Conservation (phyloP, 345 rosid genomes). For the Passiflora organensis region DNA sequence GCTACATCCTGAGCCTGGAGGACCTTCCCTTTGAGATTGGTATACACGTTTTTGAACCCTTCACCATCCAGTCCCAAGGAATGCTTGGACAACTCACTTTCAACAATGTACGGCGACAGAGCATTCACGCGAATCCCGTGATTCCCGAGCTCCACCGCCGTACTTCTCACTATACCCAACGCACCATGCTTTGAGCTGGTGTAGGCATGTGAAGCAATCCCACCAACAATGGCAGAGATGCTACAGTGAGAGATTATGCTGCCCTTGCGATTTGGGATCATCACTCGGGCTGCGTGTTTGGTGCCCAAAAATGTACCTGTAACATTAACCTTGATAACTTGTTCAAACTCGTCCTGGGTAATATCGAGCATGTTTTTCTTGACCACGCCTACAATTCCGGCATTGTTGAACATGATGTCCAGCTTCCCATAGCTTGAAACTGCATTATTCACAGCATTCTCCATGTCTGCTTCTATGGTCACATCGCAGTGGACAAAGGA, state of each 20-base stretch:
- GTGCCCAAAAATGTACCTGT: slow-evolving; percentile 19
- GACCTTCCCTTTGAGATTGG: slow-evolving; percentile 1
- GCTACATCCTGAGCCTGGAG: slow-evolving; percentile 9
- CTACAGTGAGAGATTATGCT: slow-evolving; percentile 24
- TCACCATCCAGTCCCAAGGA: slow-evolving; percentile 6
- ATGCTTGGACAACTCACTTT: slow-evolving; percentile 1
- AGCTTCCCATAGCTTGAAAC: slow-evolving; percentile 29
- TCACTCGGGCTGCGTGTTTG: slow-evolving; percentile 31
- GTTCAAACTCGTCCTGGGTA: slow-evolving; percentile 9
- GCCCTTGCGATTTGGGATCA: slow-evolving; percentile 20
- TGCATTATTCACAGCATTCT: slow-evolving; percentile 18
- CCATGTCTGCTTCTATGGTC: slow-evolving; percentile 18
- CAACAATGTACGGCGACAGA: slow-evolving; percentile 13
- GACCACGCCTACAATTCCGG: slow-evolving; percentile 8
- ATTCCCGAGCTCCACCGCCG: slow-evolving; percentile 15
- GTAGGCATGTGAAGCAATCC: slow-evolving; percentile 1
- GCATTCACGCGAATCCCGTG: slow-evolving; percentile 25
- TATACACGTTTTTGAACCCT: not conserved
- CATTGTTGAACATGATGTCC: slow-evolving; percentile 30
- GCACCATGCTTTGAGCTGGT: slow-evolving; percentile 17
- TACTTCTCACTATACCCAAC: slow-evolving; percentile 14
- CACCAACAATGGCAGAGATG: not conserved
- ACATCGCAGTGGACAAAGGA: slow-evolving; percentile 26
- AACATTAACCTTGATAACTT: slow-evolving; percentile 16
- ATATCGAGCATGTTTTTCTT: not conserved